phyloP scores from a whole-genome alignment of 805 yeast genomes.

The Myxozyma nipponensis region DNA sequence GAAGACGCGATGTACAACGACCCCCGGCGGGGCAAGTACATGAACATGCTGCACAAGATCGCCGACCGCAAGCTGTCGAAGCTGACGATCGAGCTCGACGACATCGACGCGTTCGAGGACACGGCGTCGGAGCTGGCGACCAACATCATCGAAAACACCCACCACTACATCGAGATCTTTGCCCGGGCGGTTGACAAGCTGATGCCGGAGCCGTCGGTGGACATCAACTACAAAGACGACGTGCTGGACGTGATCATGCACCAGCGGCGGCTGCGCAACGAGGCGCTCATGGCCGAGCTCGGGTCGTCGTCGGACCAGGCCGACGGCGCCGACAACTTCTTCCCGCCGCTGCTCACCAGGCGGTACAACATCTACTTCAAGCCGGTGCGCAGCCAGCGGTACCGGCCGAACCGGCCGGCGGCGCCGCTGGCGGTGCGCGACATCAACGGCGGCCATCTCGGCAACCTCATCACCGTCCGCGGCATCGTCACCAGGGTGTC shows the following conservation, averaged over 20 bases:
- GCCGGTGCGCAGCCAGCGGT: constrained; percentile 58
- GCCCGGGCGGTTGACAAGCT: constrained; percentile 69
- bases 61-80: constrained; percentile 79
- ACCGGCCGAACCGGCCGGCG: constrained; percentile 36
- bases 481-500: constrained; percentile 95
- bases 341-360: constrained; percentile 83
- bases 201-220: constrained; percentile 83
- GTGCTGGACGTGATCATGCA: constrained; percentile 89
- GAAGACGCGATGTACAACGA: constrained; percentile 40
- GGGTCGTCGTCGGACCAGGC: too few species aligned
- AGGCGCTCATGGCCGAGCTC: constrained; percentile 65
- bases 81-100: constrained; percentile 76
- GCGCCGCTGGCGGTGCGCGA: constrained; percentile 85
- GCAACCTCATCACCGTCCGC: constrained; percentile 81
- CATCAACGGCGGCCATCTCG: constrained; percentile 76
- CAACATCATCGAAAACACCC: constrained; percentile 66
- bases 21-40: constrained; percentile 56
- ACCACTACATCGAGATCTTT: constrained; percentile 75
- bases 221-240: constrained; percentile 75
- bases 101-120: constrained; percentile 66
- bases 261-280: constrained; percentile 82
- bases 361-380: constrained; percentile 82
- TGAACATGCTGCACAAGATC: constrained; percentile 66
- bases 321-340: constrained; percentile 46
- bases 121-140: constrained; percentile 44